A percentile compares a stretch with the other conserved stretches of the same genome.
These are phyloP conservation scores for Glycine soja DNA, from an alignment of 306 rosid genomes.

Conservation along the genomic window DNA sequence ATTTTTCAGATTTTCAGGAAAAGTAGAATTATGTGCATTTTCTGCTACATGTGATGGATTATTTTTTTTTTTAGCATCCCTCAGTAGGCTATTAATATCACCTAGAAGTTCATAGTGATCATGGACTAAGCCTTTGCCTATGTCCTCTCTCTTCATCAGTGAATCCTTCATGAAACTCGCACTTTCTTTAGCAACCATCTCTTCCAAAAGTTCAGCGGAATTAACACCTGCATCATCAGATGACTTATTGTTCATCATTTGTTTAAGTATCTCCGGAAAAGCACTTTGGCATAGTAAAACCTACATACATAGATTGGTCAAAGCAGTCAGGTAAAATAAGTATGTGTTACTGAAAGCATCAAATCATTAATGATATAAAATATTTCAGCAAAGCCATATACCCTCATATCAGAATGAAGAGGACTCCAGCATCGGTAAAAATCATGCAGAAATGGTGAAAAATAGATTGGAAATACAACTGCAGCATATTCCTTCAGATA, in stretches of 20 bases:
- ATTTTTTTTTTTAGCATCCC: slow-evolving; percentile 72
- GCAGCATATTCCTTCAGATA: slow-evolving; percentile 81
- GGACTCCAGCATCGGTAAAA: slow-evolving; percentile 94
- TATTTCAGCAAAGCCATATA: slow-evolving; percentile 45
- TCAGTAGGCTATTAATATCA: slow-evolving; percentile 71
- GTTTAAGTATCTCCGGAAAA: slow-evolving; percentile 90
- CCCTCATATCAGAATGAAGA: slow-evolving; percentile 95
- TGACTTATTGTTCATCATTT: slow-evolving; percentile 72
- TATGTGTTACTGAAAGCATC: slow-evolving; percentile 39
- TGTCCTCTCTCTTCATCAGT: slow-evolving; percentile 56
- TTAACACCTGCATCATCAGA: slow-evolving; percentile 52
- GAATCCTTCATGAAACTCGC: slow-evolving; percentile 60
- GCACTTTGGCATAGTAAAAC: slow-evolving; percentile 90
- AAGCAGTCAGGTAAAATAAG: slow-evolving; percentile 37
- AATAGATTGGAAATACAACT: slow-evolving; percentile 85
- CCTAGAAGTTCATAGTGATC: slow-evolving; percentile 81
- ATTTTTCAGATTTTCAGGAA: slow-evolving; percentile 64
- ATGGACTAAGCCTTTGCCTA: slow-evolving; percentile 64
- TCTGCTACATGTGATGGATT: slow-evolving; percentile 55
- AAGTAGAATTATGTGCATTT: slow-evolving; percentile 56
- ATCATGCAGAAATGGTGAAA: slow-evolving; percentile 90
- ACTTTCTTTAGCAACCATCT: slow-evolving; percentile 65
- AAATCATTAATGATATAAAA: slow-evolving; percentile 23
- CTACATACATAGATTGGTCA: slow-evolving; percentile 55
- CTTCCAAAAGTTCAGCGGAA: slow-evolving; percentile 60